Percentiles rank a stretch among this genome's conserved stretches.
Conservation (phyloP, 2,329 filamentous ascomycete species). For the Rosellinia necatrix region DNA sequence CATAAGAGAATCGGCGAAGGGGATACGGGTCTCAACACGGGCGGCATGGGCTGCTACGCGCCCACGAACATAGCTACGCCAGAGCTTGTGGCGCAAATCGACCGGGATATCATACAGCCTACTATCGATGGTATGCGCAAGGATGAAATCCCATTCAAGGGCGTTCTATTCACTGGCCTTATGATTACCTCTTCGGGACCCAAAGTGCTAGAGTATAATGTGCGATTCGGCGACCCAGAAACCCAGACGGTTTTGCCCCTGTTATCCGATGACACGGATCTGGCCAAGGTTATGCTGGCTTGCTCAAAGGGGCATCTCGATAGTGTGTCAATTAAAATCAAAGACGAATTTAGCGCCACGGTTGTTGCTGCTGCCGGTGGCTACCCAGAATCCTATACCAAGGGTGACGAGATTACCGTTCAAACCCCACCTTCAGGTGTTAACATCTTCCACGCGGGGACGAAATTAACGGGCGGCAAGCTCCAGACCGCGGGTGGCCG, state of each 20-base stretch:
- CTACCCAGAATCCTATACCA: slow-evolving; percentile 85
- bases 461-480: slow-evolving; percentile 64
- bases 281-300: slow-evolving; percentile 87
- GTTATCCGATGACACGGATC: slow-evolving; percentile 76
- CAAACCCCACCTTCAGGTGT: slow-evolving; percentile 53
- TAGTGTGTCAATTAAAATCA: slow-evolving; percentile 69
- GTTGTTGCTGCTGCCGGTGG: slow-evolving; percentile 93
- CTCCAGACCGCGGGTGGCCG: slow-evolving; percentile 83
- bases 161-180: slow-evolving; percentile 80
- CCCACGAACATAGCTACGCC: slow-evolving; percentile 80
- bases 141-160: slow-evolving; percentile 75
- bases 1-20: slow-evolving; percentile 95
- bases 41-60: slow-evolving; percentile 97
- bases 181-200: slow-evolving; percentile 78
- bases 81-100: slow-evolving; percentile 76
- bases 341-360: slow-evolving; percentile 77
- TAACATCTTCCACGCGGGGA: slow-evolving; percentile 93
- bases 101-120: slow-evolving; percentile 82
- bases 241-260: slow-evolving; percentile 81
- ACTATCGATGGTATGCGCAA: slow-evolving; percentile 86
- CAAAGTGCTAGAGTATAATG: slow-evolving; percentile 79
- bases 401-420: slow-evolving; percentile 68
- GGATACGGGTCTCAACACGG: slow-evolving; percentile 90
- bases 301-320: slow-evolving; percentile 78
- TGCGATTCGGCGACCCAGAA: slow-evolving; percentile 79